Evolutionary conservation across 345 rosid genomes (phyloP).

Genomic region (Hibiscus syriacus): DNA sequence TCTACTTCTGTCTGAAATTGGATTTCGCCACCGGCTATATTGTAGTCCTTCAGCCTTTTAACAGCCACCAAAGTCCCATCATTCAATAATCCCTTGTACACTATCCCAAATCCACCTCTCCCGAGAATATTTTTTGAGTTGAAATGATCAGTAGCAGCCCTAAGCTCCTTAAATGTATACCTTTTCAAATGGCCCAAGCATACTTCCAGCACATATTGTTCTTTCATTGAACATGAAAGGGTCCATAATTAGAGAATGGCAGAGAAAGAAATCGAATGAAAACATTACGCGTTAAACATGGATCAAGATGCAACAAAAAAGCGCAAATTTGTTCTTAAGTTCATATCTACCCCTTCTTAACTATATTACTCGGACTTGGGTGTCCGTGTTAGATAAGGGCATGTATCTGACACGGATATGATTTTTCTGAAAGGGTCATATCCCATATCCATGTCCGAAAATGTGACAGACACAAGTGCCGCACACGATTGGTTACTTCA

Average conservation of each 20-base stretch:
- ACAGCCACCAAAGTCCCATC: slow-evolving; percentile 86
- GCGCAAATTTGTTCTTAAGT: neutral
- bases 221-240: slow-evolving; percentile 33
- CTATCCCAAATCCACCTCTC: slow-evolving; percentile 34
- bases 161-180: slow-evolving; percentile 82
- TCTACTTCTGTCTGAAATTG: slow-evolving; percentile 33
- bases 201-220: slow-evolving; percentile 86
- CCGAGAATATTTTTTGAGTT: slow-evolving; percentile 82
- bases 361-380: neutral
- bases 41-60: slow-evolving; percentile 92
- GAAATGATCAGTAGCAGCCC: slow-evolving; percentile 85
- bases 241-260: slow-evolving; percentile 4
- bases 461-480: neutral
- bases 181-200: slow-evolving; percentile 84
- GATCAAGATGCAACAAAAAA: neutral
- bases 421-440: neutral
- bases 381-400: neutral
- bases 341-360: neutral
- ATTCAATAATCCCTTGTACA: slow-evolving; percentile 73
- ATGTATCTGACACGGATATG: neutral
- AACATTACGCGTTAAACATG: neutral
- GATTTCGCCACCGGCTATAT: slow-evolving; percentile 81
- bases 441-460: neutral
- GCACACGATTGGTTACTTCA: neutral
- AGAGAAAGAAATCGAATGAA: neutral